Conservation (phyloP, 164 flowering plant species). For the Chimonanthus praecox region DNA sequence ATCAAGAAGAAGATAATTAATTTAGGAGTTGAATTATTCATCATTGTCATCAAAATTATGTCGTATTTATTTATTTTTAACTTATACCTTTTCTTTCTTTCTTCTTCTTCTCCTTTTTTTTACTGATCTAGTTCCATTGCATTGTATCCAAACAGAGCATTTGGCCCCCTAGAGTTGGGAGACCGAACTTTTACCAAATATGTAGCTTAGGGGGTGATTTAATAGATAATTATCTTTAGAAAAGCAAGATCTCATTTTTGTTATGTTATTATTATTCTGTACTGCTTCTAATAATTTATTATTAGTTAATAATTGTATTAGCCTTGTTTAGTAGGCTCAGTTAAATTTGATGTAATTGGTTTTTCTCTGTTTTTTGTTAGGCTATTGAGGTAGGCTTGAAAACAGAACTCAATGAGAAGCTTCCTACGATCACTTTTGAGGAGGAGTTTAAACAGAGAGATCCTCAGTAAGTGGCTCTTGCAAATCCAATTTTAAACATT, state of each 20-base stretch:
- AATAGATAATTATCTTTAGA: too few species aligned
- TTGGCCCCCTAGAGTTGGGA: too few species aligned
- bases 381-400: slow-evolving; percentile 38
- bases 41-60: too few species aligned
- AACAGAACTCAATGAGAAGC: slow-evolving; percentile 49
- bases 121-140: too few species aligned
- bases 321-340: background rate
- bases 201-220: too few species aligned
- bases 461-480: slow-evolving; percentile 48
- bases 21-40: too few species aligned
- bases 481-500: background rate
- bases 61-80: too few species aligned
- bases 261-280: background rate
- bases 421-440: slow-evolving; percentile 53
- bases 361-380: slow-evolving; percentile 21
- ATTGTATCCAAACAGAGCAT: too few species aligned
- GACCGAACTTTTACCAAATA: too few species aligned
- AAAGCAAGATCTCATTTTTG: background rate
- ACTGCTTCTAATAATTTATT: too few species aligned
- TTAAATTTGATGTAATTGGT: background rate
- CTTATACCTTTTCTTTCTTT: too few species aligned
- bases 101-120: background rate
- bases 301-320: background rate
- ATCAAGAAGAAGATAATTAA: too few species aligned
- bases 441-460: slow-evolving; percentile 38